Base-by-base conservation (phyloP, 169 alveolate species). In the Plasmodium coatneyi region DNA sequence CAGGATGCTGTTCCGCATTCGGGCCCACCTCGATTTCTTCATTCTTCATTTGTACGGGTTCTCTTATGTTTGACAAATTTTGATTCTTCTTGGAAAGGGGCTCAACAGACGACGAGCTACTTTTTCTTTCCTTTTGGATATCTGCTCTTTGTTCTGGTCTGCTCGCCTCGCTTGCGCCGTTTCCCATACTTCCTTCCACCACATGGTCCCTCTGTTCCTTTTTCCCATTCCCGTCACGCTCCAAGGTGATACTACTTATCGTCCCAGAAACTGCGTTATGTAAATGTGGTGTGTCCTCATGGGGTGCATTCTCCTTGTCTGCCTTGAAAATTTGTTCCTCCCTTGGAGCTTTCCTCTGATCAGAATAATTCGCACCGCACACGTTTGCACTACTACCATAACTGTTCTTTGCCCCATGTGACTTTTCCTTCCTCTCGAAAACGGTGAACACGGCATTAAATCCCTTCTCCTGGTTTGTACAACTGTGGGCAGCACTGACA, bases 141-240 rank as follows among this genome's bases (percentile, higher is more conserved):
- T 83, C 82, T 30, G 22, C 92, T 6, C 71, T 76, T 28, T 82
- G 49, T 46, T 28, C 46, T 19, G 72, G 28, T 82, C 60, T 56
- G 70, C 41, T 46, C 9, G 14, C 28, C 60, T 30, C 46, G 0
- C 10, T 22, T 22, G 3, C 39, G 43, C 19, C 82, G 30, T 6
- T 66, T 82, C 71, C 71, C 36, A 28, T 82, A 25, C 19, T 19
- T n/a, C 6, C n/a, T n/a, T 79, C 84, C n/a, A 12, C 80, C 7
- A 32, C 39, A 5, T 25, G 5, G 14, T 22, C 76, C 36, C 16
- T 30, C 36, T 12, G 82, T 46, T 6, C 30, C 71, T 82, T 36
- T 66, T 71, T 72, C 30, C 3, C 54, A 81, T 43, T 25, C 54
- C 25, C 19, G 0, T 52, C 30, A 3, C 19, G 7, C 60, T 49